These are phyloP conservation scores for Sporothrix brunneoviolacea DNA, from an alignment of 2,329 filamentous ascomycete species.

Conservation along the genomic window DNA sequence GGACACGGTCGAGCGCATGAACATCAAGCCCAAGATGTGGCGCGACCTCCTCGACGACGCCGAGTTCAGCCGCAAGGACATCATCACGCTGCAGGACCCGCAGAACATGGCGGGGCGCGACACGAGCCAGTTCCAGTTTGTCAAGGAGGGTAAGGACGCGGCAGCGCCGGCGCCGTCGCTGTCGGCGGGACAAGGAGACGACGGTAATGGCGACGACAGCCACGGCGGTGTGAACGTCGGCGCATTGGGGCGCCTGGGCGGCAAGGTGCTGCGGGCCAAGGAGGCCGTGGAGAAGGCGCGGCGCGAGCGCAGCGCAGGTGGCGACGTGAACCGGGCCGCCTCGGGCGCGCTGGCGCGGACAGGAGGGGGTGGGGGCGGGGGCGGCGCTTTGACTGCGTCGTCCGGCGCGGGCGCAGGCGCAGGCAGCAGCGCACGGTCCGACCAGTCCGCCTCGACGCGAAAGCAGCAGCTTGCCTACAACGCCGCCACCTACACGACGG, in stretches of 20 bases:
- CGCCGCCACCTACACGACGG: slow-evolving; percentile 83
- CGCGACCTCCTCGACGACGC: slow-evolving; percentile 79
- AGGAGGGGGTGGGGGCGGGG: too few species aligned
- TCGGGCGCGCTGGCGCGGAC: neutral
- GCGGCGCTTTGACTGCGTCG: too few species aligned
- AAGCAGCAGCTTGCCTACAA: slow-evolving; percentile 58
- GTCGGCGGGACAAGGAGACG: slow-evolving; percentile 63
- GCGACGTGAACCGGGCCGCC: slow-evolving; percentile 48
- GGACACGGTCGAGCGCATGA: slow-evolving; percentile 91
- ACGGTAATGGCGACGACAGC: slow-evolving; percentile 55
- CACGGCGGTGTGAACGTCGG: slow-evolving; percentile 68
- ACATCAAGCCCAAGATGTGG: slow-evolving; percentile 97
- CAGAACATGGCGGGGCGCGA: slow-evolving; percentile 80
- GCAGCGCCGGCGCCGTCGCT: slow-evolving; percentile 61
- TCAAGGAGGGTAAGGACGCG: slow-evolving; percentile 64
- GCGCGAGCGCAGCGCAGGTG: slow-evolving; percentile 60
- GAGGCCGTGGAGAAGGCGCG: slow-evolving; percentile 89
- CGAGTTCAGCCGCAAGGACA: slow-evolving; percentile 81
- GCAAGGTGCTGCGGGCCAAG: slow-evolving; percentile 85
- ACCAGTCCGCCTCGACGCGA: neutral
- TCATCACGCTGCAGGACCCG: slow-evolving; percentile 93
- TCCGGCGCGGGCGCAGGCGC: neutral
- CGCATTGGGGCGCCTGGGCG: slow-evolving; percentile 68
- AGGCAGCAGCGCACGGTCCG: neutral
- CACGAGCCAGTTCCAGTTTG: slow-evolving; percentile 79